Base-by-base conservation (phyloP, 2,329 filamentous ascomycete genomes). In the Penicillium brasilianum region DNA sequence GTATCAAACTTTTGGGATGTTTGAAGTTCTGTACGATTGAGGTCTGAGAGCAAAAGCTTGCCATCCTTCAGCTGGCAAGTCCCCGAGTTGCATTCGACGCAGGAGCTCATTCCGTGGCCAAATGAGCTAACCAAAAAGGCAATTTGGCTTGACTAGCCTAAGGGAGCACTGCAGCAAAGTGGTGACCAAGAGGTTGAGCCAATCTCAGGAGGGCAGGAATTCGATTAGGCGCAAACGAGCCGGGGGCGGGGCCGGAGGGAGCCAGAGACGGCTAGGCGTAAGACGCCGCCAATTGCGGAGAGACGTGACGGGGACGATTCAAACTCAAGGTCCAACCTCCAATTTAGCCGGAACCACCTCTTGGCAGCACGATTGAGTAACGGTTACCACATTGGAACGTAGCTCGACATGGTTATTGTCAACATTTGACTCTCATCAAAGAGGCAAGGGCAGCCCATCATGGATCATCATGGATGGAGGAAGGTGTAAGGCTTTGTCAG, bases 341-440 rank as follows among this genome's bases (percentile, higher is more conserved):
- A 32, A n/a, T 58, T 63, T 62, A 58, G 50, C 60, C 60, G 60
- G 44, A 39, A 55, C 25, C 4, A 6, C 14, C 16, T 22, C 55
- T 61, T 56, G 55, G 25, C 44, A 18, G 34, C 36, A 34, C 36
- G 13, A 20, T 37, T 43, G 52, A 52, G 39, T 36, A 20, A 44
- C 39, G 11, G 44, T n/a, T n/a, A 48, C 25, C 25, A n/a, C 8
- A 30, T 22, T 16, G 6, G 22, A 18, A 5, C 52, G 36, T 20
- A 37, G 32, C 16, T 13, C 11, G 11, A 39, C 20, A 53, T 20
- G 13, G 22, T 25, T 7, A 28, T 28, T 28, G 44, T 30, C 14
- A 9, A 20, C 18, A 25, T 46, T n/a, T 48, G 44, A 43, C 39
- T n/a, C 44, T 46, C 20, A 22, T 22, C 14, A 28, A 28, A 48